Conservation (phyloP, 495 filamentous ascomycete species). For the Aspergillus nanangensis region DNA sequence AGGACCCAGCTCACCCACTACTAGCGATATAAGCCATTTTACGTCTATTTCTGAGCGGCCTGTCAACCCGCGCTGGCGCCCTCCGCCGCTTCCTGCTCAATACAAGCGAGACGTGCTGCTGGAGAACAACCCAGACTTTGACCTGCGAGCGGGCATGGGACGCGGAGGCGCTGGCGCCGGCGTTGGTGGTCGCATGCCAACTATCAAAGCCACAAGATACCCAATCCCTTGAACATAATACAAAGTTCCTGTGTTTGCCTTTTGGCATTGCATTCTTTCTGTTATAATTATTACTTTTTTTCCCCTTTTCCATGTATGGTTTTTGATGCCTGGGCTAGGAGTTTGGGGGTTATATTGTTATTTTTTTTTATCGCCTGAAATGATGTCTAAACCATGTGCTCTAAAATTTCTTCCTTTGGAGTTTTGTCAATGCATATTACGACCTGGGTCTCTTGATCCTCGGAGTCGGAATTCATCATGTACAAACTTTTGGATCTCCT, state of each 20-base stretch:
- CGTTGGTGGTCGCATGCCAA: constrained; percentile 23
- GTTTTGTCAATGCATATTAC: too few species aligned
- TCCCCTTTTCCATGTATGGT: neutral
- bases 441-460: too few species aligned
- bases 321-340: too few species aligned
- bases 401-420: too few species aligned
- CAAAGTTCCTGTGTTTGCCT: neutral
- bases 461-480: too few species aligned
- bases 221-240: constrained; percentile 19
- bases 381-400: too few species aligned
- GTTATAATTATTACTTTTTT: too few species aligned
- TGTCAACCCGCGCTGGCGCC: constrained; percentile 82
- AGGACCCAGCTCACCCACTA: constrained; percentile 67
- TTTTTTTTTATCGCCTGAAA: too few species aligned
- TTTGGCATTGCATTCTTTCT: too few species aligned
- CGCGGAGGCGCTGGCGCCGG: constrained; percentile 16
- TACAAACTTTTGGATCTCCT: too few species aligned
- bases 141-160: constrained; percentile 36
- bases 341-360: too few species aligned
- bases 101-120: constrained; percentile 57
- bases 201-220: constrained; percentile 21
- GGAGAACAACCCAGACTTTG: constrained; percentile 71
- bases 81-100: constrained; percentile 34
- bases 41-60: constrained; percentile 81
- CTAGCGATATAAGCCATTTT: constrained; percentile 73